Base-by-base conservation (phyloP, 1,284 basidiomycete species). In the Ceratobasidium sp. region DNA sequence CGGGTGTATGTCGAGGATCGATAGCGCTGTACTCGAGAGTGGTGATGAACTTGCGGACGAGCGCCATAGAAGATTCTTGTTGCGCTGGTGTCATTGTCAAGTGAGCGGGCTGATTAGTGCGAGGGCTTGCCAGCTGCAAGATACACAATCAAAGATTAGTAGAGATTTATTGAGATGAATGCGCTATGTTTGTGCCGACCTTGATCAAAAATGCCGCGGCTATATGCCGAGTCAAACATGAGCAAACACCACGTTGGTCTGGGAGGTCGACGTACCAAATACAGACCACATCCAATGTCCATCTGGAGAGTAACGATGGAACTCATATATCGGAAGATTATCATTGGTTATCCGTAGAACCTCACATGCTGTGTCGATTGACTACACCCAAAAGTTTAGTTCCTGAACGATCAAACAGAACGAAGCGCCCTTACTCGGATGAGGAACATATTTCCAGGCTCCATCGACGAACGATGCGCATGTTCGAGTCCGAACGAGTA, bases 231-330 rank as follows among this genome's bases (percentile, higher is more conserved):
- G 46, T 7, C 46, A 49, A 49, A 63, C 9, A 46, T 42, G 46
- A 49, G 46, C 63, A 66, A 66, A 26, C 40, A 64, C 42, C 49
- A 42, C n/a, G 40, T 12, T 13, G 10, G n/a, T 10, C 23, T 28
- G 56, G 56, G 51, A 20, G 75, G 94, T 86, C 85, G 12, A 95
- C 0, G 93, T 95, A 63, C 93, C 95, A 83, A 96, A 97, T 0
- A 94, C 90, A 1, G 93, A 90, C 82, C 95, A 95, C 63, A 96
- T 89, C 82, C 96, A 96, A 83, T 95, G 92, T 89, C 93, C 93
- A 83, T 96, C 95, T 0, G 95, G 94, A 0, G 95, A 90, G 82
- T 91, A 95, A 51, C 93, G 90, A 90, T 96, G 91, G 83, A 94
- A 94, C 10, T 92, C 93, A 51, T 89, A 91, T 0, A 92, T 92